Percentiles rank a stretch among this genome's conserved stretches.
Evolutionary conservation across 345 rosid genomes (phyloP).

Genomic region (Heritiera fomes): DNA sequence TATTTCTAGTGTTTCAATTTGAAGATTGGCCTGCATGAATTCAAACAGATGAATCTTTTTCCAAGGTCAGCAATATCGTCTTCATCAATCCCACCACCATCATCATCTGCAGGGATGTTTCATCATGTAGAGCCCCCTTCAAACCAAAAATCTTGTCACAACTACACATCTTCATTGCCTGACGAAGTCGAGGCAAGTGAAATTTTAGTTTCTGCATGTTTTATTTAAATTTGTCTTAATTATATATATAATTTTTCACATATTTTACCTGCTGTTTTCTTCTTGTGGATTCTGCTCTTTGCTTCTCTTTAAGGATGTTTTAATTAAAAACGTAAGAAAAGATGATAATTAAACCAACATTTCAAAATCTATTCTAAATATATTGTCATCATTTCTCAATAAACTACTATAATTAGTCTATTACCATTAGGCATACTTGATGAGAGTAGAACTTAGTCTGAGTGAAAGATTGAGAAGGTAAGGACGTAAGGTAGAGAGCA

Average conservation of each 20-base stretch:
- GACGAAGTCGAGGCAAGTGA: slow-evolving; percentile 51
- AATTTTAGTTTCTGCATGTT: neutral
- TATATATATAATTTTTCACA: neutral
- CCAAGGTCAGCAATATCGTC: slow-evolving; percentile 22
- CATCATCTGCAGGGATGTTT: slow-evolving; percentile 32
- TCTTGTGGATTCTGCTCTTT: neutral
- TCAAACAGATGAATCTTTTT: slow-evolving; percentile 43
- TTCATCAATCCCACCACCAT: slow-evolving; percentile 20
- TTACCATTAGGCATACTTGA: neutral
- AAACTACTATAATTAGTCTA: neutral
- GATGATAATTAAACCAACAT: neutral
- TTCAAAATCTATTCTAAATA: neutral
- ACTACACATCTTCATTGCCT: slow-evolving; percentile 29
- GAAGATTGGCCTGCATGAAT: neutral
- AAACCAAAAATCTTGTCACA: slow-evolving; percentile 46
- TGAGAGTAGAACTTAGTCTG: neutral
- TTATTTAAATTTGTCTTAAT: neutral
- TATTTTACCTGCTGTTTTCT: neutral
- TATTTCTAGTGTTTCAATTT: neutral
- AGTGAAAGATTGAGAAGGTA: slow-evolving; percentile 1
- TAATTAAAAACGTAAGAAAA: neutral
- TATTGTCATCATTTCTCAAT: neutral
- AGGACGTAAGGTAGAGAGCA: neutral
- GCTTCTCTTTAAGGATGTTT: neutral
- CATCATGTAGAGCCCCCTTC: slow-evolving; percentile 63